Percentiles rank a stretch among this genome's conserved stretches.
These are phyloP conservation scores for Pilobolus umbonatus DNA, from an alignment of 192 early-diverging fungal genomes.

Conservation along the genomic window DNA sequence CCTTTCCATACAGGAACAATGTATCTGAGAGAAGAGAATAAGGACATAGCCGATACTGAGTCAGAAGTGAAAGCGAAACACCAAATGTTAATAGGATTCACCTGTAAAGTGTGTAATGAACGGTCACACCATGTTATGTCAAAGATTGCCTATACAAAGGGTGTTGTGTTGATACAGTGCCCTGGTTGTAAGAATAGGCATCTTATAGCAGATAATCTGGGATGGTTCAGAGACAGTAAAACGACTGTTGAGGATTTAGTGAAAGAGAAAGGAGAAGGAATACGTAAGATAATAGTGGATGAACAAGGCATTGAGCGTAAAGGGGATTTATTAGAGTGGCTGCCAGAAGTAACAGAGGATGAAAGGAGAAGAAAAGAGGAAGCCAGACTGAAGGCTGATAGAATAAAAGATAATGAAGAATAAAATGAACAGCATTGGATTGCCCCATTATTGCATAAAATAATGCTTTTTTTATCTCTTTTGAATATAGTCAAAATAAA, in stretches of 20 bases:
- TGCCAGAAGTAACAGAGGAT: slow-evolving; percentile 44
- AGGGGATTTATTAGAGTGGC: slow-evolving; percentile 47
- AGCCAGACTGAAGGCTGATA: slow-evolving; percentile 8
- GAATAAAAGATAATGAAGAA: neutral
- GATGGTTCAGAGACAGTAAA: slow-evolving; percentile 79
- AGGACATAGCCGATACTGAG: no score
- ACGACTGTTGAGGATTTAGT: slow-evolving; percentile 82
- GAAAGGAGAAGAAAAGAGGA: slow-evolving; percentile 38
- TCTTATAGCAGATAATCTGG: slow-evolving; percentile 95
- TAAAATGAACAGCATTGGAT: neutral
- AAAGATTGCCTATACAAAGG: slow-evolving; percentile 81
- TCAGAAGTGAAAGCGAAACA: no score
- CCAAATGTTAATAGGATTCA: slow-evolving; percentile 83
- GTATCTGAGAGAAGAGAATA: no score
- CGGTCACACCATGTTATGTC: slow-evolving; percentile 90
- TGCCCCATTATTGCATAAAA: neutral
- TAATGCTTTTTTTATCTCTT: neutral
- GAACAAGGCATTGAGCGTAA: slow-evolving; percentile 31
- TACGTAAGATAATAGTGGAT: slow-evolving; percentile 47
- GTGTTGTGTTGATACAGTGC: slow-evolving; percentile 94
- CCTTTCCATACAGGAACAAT: no score
- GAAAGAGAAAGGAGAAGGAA: slow-evolving; percentile 66
- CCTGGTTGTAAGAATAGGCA: slow-evolving; percentile 87
- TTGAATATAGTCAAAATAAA: slow-evolving; percentile 56
- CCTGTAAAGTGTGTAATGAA: slow-evolving; percentile 88